Percentiles rank a stretch among this genome's conserved stretches.
Conservation (phyloP, 176 grass and related monocot genomes). For the Triticum urartu region DNA sequence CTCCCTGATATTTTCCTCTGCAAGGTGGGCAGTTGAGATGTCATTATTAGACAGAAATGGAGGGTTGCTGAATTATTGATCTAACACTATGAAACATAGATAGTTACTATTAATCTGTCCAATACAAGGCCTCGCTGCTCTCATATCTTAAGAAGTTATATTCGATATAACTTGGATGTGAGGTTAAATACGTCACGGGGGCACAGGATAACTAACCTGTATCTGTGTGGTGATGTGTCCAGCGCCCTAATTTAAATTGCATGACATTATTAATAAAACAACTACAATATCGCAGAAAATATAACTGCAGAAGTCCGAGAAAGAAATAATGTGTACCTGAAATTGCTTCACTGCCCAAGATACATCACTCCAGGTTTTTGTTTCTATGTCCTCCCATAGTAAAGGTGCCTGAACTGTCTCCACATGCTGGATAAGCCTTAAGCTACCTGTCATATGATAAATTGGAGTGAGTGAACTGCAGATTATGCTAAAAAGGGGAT, state of each 20-base stretch:
- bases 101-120: not conserved
- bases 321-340: constrained; percentile 41
- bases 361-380: constrained; percentile 62
- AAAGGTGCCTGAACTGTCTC: constrained; percentile 64
- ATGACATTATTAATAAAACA: constrained; percentile 33
- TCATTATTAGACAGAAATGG: not conserved
- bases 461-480: not conserved
- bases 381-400: constrained; percentile 45
- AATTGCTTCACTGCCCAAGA: constrained; percentile 65
- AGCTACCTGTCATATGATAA: constrained; percentile 61
- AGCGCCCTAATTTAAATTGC: constrained; percentile 57
- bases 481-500: constrained; percentile 17
- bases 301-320: not conserved
- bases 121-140: not conserved
- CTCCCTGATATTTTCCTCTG: constrained; percentile 46
- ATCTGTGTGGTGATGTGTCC: constrained; percentile 73
- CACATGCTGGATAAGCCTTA: constrained; percentile 87
- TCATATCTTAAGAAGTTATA: not conserved
- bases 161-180: not conserved
- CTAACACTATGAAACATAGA: not conserved
- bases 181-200: not conserved
- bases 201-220: constrained; percentile 49
- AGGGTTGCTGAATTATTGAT: not conserved
- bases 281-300: not conserved
- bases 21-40: not conserved